Percentiles rank a stretch among this genome's conserved stretches.
phyloP scores from a whole-genome alignment of 345 rosid species.

The Populus deltoides region DNA sequence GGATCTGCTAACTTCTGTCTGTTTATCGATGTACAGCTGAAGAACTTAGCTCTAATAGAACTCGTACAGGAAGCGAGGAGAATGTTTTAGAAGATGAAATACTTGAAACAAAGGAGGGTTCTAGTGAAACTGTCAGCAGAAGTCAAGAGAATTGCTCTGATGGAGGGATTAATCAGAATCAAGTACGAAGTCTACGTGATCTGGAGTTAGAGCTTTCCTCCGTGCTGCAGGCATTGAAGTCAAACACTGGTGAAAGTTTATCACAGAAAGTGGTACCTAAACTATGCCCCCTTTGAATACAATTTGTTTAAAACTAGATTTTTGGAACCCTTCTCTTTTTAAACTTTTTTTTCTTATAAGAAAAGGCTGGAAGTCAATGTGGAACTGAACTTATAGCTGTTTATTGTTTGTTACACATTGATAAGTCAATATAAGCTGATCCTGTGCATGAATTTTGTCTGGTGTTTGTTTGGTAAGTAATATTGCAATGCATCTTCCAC shows the following conservation, averaged over 20 bases:
- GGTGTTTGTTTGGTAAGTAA: neutral
- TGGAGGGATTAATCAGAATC: conserved; percentile 33
- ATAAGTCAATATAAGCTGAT: neutral
- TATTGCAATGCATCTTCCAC: neutral
- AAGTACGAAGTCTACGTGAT: conserved; percentile 52
- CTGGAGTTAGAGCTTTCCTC: conserved; percentile 78
- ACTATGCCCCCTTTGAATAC: conserved; percentile 4
- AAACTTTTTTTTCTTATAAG: neutral
- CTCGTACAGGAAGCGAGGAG: conserved; percentile 3
- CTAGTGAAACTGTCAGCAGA: conserved; percentile 27
- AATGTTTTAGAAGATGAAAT: conserved; percentile 24
- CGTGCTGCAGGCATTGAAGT: conserved; percentile 60
- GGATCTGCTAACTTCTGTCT: conserved; percentile 18
- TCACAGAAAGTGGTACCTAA: conserved; percentile 40
- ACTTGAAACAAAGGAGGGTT: conserved; percentile 28
- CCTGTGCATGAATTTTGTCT: neutral
- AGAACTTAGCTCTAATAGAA: conserved; percentile 35
- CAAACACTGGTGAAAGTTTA: conserved; percentile 38
- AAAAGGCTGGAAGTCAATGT: neutral
- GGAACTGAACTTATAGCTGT: neutral
- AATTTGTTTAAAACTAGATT: neutral
- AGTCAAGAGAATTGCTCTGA: conserved; percentile 30
- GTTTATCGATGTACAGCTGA: conserved; percentile 44
- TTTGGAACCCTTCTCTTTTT: neutral
- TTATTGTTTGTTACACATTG: neutral